Evolutionary conservation across 805 yeast species (phyloP).

Genomic region (Candida ponderosae): DNA sequence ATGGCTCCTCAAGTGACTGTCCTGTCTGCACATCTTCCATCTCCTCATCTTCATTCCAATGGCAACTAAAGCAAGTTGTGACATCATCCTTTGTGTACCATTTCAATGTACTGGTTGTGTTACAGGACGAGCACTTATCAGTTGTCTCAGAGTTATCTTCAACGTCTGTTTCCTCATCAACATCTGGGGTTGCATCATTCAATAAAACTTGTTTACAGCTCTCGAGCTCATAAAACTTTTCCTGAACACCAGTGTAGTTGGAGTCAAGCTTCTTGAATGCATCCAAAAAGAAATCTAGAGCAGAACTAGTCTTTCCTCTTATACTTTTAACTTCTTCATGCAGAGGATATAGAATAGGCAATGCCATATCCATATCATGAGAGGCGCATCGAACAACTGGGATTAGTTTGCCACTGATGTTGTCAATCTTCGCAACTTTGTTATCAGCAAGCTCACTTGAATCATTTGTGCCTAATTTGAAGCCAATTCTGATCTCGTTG

Average conservation of each 20-base stretch:
- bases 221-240: slow-evolving; percentile 30
- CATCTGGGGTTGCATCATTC: neutral
- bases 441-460: slow-evolving; percentile 14
- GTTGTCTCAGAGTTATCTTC: neutral
- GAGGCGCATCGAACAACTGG: slow-evolving; percentile 38
- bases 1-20: neutral
- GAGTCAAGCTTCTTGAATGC: slow-evolving; percentile 9
- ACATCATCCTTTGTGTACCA: slow-evolving; percentile 5
- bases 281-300: slow-evolving; percentile 13
- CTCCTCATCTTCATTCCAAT: neutral
- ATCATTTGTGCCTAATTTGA: slow-evolving; percentile 22
- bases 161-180: neutral
- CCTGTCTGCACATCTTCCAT: slow-evolving; percentile 1
- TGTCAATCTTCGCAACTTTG: slow-evolving; percentile 13
- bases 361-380: slow-evolving; percentile 20
- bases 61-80: slow-evolving; percentile 10
- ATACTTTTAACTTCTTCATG: slow-evolving; percentile 21
- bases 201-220: slow-evolving; percentile 2
- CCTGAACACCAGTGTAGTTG: slow-evolving; percentile 25
- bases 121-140: slow-evolving; percentile 2
- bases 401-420: slow-evolving; percentile 28
- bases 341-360: slow-evolving; percentile 20
- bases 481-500: slow-evolving; percentile 43
- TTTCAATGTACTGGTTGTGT: slow-evolving; percentile 6
- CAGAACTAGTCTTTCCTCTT: slow-evolving; percentile 10